Evolutionary conservation across 768 basidiomycete genomes (phyloP), one percentile per base, ranked within the genome.

Genomic region (Termitomyces sp.): DNA sequence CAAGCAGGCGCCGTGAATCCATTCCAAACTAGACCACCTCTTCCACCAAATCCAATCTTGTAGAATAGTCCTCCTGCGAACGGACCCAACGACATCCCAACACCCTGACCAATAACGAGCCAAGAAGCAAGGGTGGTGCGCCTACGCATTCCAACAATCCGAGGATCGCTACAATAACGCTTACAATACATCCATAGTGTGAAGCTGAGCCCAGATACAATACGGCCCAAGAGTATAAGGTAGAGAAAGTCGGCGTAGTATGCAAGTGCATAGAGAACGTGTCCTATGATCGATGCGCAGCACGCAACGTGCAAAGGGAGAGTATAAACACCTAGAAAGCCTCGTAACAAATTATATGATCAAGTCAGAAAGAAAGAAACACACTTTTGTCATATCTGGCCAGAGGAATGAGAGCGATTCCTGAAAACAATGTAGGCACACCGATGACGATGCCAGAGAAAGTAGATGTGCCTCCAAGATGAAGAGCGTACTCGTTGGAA

Each of bases 361-460:
- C n/a, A 32, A 44, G 9, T 54, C 18, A 2, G 31, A 29, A 12
- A n/a, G 34, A 41, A 32, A 39, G 41, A 16, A 13, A 60, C 70
- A 43, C 56, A 81, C 87, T 85, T 77, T 71, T 70, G 63, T 88
- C 87, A 20, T 74, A 71, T 64, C 66, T 79, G 44, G 79, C 77
- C 53, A 88, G 68, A 3, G 84, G 84, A 18, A 87, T 64, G 14
- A 89, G 74, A 1, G 76, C 69, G 0, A 89, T 59, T 0, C 84
- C 86, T 32, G 85, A 79, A 57, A 87, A 78, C 2, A 82, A 69
- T 10, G 83, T 81, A 10, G 86, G 88, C 58, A 89, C 85, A 61
- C 87, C 87, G 57, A 87, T 82, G 34, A 79, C 78, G 6, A 90
- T 64, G 52, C 87, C 86, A 36, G 86, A 83, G 66, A 89, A 90